phyloP scores from a whole-genome alignment of 352 stramenopile genomes.

The Phytophthora brassicae region DNA sequence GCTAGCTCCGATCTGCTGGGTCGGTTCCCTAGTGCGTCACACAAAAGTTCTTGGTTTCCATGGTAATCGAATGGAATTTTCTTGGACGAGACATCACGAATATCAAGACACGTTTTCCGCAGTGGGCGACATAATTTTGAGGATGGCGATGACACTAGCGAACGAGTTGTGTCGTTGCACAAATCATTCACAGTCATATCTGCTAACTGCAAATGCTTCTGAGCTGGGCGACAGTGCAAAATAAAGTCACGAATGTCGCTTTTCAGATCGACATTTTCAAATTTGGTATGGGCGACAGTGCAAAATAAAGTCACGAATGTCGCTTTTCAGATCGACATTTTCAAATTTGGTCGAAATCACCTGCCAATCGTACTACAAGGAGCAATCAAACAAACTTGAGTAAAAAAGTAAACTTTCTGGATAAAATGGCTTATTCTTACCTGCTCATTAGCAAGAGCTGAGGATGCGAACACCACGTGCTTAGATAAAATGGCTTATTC shows the following conservation, averaged over 20 bases:
- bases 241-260: slow-evolving; percentile 75
- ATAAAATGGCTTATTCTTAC: too few relatives aligned
- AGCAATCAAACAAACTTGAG: not conserved
- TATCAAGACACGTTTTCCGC: slow-evolving; percentile 56
- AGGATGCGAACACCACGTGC: slow-evolving; percentile 82
- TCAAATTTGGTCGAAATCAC: slow-evolving; percentile 75
- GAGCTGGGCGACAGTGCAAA: slow-evolving; percentile 34
- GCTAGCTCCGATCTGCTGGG: not conserved
- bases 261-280: slow-evolving; percentile 75
- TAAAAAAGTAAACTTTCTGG: not conserved
- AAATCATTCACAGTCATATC: slow-evolving; percentile 73
- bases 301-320: slow-evolving; percentile 77
- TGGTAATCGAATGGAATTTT: slow-evolving; percentile 63
- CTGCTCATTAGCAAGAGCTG: slow-evolving; percentile 79
- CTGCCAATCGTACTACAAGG: slow-evolving; percentile 80
- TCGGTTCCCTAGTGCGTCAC: slow-evolving; percentile 42
- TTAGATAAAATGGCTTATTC: too few relatives aligned
- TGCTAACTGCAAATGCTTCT: slow-evolving; percentile 15
- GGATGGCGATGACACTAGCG: slow-evolving; percentile 41
- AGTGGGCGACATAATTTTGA: slow-evolving; percentile 51
- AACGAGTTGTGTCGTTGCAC: slow-evolving; percentile 40
- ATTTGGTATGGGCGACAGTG: slow-evolving; percentile 44
- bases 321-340: slow-evolving; percentile 63
- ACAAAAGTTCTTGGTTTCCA: slow-evolving; percentile 55
- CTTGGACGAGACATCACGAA: slow-evolving; percentile 61